Evolutionary conservation across 2,329 filamentous ascomycete genomes (phyloP).

Genomic region (Parafenestella ontariensis): DNA sequence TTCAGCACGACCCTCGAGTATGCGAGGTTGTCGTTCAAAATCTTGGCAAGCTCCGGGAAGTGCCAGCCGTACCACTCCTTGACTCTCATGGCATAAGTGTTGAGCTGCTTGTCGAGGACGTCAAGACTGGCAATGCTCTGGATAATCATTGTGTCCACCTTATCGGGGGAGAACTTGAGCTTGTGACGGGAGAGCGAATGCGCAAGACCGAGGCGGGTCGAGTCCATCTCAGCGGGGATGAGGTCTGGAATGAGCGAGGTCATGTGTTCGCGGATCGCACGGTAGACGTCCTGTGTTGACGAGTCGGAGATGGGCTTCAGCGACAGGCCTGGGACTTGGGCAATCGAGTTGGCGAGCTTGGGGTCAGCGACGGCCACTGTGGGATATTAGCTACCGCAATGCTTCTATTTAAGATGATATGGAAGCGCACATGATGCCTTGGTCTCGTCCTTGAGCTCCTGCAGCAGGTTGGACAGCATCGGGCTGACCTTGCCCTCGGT

Average conservation of each 20-base stretch:
- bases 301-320: conserved; percentile 85
- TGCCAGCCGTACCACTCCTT: conserved; percentile 99
- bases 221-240: conserved; percentile 82
- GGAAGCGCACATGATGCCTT: conserved; percentile 71
- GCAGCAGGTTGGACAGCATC: conserved; percentile 80
- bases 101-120: conserved; percentile 97
- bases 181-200: conserved; percentile 94
- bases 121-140: conserved; percentile 90
- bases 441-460: conserved; percentile 95
- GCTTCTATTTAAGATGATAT: neutral
- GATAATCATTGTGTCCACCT: conserved; percentile 99
- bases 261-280: conserved; percentile 90
- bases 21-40: conserved; percentile 78
- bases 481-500: conserved; percentile 95
- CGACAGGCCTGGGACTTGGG: conserved; percentile 86
- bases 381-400: conserved; percentile 15
- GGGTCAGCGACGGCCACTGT: conserved; percentile 85
- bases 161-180: conserved; percentile 97
- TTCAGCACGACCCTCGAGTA: conserved; percentile 88
- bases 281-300: conserved; percentile 85
- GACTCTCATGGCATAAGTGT: conserved; percentile 98
- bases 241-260: conserved; percentile 90
- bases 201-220: conserved; percentile 94
- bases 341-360: conserved; percentile 88
- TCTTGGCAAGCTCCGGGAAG: conserved; percentile 97